Evolutionary conservation across 1,139 yeast species (phyloP), one percentile per base, ranked within the genome.

Genomic region (Taiozyma sp.): DNA sequence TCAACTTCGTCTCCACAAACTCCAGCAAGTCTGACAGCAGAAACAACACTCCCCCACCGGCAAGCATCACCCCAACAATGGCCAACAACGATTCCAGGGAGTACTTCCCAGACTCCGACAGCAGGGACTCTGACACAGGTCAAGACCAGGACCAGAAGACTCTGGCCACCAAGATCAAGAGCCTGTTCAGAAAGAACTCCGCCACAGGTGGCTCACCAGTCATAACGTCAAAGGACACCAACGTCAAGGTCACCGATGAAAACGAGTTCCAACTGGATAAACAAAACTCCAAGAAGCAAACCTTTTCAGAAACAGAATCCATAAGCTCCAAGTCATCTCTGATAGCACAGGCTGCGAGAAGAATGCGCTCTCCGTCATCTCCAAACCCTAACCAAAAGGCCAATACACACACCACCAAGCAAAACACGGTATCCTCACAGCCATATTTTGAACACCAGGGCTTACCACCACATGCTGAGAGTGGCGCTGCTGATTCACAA

Each of bases 371-470:
- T 4, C 76, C 76, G 0, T 71, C 76, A 6, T 60, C 67, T 12
- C 71, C 72, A 40, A 55, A 53, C 34, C 67, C 65, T 30, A 53
- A 45, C 4, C 46, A 43, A 27, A 43, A 16, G 43, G 23, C 43
- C 49, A 23, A 44, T 38, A 41, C 12, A 13, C 23, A 22, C 16
- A 13, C 46, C 30, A 57, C 29, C 55, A 56, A 43, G 48, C 59
- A 47, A 59, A 50, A 52, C 36, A 70, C 73, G 10, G 71, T 73
- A n/a, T 64, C 69, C 4, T 70, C 77, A 6, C 79, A 73, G 57
- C 73, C 77, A 48, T 76, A 77, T 61, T 80, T 80, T 63, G 77
- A 76, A 7, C 79, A 77, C 57, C 84, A 80, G 57, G 84, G 84
- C 0, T 63, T 76, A 10, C 84, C 84, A 4, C 81, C 80, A 7